Evolutionary conservation across 2,329 filamentous ascomycete species (phyloP), one percentile per base, ranked within the genome.

Genomic region (Trichophaea hybrida): DNA sequence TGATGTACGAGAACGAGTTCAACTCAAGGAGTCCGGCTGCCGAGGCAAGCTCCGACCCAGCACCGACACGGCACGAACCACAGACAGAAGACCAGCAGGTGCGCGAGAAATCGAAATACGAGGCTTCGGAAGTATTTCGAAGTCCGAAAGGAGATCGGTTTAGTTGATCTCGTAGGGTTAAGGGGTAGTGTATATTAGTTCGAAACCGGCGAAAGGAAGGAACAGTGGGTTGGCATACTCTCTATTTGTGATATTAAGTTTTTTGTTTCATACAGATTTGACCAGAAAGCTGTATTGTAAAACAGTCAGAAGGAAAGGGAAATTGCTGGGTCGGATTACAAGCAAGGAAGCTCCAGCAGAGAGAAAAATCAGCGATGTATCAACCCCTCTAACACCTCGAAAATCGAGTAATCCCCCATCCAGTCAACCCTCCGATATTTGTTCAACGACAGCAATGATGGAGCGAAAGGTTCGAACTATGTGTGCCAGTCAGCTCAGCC

Each of bases 91-190:
- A 76, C 48, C 78, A 88, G 70, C 76, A 79, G 64, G 76, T 86
- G 32, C 69, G 75, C 38, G 86, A 90, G 72, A 94, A 88, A 77
- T 86, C 88, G 72, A 95, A 94, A 74, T 97, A 94, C 73, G 90
- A 97, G 75, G 84, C 86, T 35, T 77, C 76, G 57, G 77, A 80
- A 67, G 85, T 89, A 58, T 97, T 84, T 73, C 76, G 80, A 68
- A 85, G 84, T 73, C 80, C 77, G 62, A 94, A 88, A 72, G 93
- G 93, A 2, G 90, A 97, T 74, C 79, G 93, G 37, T 94, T 98
- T 69, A 77, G 75, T 80, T 86, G 50, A 57, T n/a, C 4, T 24
- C 24, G 24, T 3, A 24, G 24, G 24, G 24, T 1, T 24, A 3
- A 24, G 24, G 24, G 24, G 24, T 24, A 3, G 24, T 24, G 24